Conservation (phyloP, 2,329 filamentous ascomycete genomes). For the Paecilomyces niveus region DNA sequence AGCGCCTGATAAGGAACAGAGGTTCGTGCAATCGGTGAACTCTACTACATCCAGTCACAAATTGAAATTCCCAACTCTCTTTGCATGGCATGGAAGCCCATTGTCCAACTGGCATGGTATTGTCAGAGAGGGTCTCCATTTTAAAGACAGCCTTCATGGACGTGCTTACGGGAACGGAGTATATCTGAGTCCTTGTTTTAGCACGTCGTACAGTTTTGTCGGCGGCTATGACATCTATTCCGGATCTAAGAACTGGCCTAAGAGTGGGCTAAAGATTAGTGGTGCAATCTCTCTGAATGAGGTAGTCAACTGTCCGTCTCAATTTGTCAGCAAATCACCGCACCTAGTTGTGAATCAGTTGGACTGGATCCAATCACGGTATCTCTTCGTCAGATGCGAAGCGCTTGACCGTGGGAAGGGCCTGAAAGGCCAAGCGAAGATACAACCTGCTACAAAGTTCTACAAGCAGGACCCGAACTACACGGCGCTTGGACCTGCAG, state of each 20-base stretch:
- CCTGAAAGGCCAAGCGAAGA: background rate
- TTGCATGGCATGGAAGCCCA: constrained; percentile 79
- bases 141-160: constrained; percentile 54
- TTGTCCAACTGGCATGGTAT: constrained; percentile 85
- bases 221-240: background rate
- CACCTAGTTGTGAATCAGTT: constrained; percentile 66
- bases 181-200: constrained; percentile 63
- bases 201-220: constrained; percentile 50
- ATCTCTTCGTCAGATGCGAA: constrained; percentile 58
- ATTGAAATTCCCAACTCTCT: constrained; percentile 58
- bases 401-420: background rate
- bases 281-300: constrained; percentile 71
- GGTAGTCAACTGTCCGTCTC: constrained; percentile 64
- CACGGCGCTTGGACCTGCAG: constrained; percentile 34
- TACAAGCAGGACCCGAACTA: constrained; percentile 31
- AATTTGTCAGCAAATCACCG: constrained; percentile 52
- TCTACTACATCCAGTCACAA: constrained; percentile 27
- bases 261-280: constrained; percentile 55
- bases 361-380: constrained; percentile 87
- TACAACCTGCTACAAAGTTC: constrained; percentile 7
- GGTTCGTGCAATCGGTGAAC: constrained; percentile 60
- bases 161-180: constrained; percentile 71
- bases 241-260: constrained; percentile 59
- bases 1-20: constrained; percentile 75
- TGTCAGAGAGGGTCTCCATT: constrained; percentile 74